phyloP scores from a whole-genome alignment of 169 alveolate genomes.

The Cyclospora cayetanensis region DNA sequence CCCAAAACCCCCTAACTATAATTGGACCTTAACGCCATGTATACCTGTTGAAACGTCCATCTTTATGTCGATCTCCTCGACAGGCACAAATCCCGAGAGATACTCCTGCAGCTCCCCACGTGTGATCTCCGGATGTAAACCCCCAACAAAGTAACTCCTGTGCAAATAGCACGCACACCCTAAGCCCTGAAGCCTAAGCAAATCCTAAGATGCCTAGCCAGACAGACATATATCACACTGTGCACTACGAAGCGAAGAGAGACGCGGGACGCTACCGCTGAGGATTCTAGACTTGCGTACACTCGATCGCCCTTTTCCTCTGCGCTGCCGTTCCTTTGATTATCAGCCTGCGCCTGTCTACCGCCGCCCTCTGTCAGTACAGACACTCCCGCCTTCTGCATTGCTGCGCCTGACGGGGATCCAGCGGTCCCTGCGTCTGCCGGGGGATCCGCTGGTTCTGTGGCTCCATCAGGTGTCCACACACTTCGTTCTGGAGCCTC shows the following conservation, averaged over 20 bases:
- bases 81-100: conserved; percentile 59
- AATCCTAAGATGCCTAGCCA: not conserved
- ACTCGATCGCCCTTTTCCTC: not conserved
- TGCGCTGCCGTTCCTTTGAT: not conserved
- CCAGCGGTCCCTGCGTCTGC: conserved; percentile 29
- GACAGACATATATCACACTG: not conserved
- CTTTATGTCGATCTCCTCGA: conserved; percentile 47
- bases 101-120: conserved; percentile 41
- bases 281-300: not conserved
- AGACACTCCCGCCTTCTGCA: not conserved
- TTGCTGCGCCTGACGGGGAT: not conserved
- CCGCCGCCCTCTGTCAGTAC: conserved; percentile 5
- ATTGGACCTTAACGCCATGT: not conserved
- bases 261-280: not conserved
- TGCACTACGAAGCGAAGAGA: not conserved
- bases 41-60: conserved; percentile 36
- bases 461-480: conserved; percentile 60
- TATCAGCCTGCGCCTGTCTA: conserved; percentile 23
- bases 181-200: not conserved
- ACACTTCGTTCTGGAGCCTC: conserved; percentile 48
- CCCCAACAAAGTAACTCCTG: conserved; percentile 65
- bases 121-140: conserved; percentile 24
- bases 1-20: not conserved
- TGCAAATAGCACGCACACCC: not conserved
- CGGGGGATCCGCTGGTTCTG: conserved; percentile 48